A percentile compares a stretch with the other conserved stretches of the same genome.
These are phyloP conservation scores for Wallacemonas sp. DNA, from an alignment of 208 protist genomes.

Conservation along the genomic window DNA sequence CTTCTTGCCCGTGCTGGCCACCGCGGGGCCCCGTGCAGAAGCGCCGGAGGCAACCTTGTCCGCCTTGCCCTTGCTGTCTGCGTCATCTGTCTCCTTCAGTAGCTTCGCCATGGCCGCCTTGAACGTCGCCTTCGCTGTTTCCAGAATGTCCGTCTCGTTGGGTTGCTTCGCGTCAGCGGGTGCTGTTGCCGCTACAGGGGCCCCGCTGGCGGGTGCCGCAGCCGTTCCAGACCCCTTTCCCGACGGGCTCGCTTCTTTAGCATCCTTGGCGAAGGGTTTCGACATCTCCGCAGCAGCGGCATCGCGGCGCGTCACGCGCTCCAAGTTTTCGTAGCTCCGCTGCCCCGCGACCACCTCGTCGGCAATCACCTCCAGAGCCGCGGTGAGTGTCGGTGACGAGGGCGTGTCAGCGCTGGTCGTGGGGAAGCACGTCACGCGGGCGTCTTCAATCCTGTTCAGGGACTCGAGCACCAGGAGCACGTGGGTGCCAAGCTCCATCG, in stretches of 20 bases:
- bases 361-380: conserved; percentile 2
- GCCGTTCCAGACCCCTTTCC: not conserved
- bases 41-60: not conserved
- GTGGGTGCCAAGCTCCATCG: conserved; percentile 10
- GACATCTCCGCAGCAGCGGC: conserved; percentile 15
- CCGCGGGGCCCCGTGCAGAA: conserved; percentile 9
- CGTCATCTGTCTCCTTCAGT: conserved; percentile 20
- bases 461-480: not conserved
- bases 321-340: conserved; percentile 16
- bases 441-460: not conserved
- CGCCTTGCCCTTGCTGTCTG: conserved; percentile 3
- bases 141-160: conserved; percentile 4
- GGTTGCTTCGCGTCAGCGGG: too few species aligned
- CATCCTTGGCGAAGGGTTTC: conserved; percentile 22
- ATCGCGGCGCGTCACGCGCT: conserved; percentile 20
- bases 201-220: not conserved
- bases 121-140: conserved; percentile 18
- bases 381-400: not conserved
- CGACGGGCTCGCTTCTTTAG: not conserved
- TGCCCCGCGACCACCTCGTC: conserved; percentile 12
- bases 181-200: not conserved
- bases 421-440: not conserved
- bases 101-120: conserved; percentile 17
- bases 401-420: not conserved
- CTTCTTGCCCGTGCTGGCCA: not conserved